These are phyloP conservation scores for Pichia scutulata DNA, from an alignment of 805 yeast species.

Conservation along the genomic window DNA sequence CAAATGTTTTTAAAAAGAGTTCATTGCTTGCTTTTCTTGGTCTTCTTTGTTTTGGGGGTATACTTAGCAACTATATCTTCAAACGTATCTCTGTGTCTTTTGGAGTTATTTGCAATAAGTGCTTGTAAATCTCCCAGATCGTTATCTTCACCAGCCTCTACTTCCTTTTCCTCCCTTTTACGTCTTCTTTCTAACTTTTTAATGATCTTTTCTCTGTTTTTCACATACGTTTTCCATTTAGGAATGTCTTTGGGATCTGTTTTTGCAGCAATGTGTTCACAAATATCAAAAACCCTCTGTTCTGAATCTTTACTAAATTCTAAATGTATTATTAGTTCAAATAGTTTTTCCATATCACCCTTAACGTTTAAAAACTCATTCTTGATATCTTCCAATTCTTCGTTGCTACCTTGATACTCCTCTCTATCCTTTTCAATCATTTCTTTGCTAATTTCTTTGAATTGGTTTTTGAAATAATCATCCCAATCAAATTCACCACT, in stretches of 20 bases:
- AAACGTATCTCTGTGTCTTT: conserved; percentile 2
- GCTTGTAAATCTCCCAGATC: not conserved
- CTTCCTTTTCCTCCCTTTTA: not conserved
- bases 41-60: not conserved
- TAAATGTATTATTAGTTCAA: conserved; percentile 73
- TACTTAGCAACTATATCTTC: conserved; percentile 2
- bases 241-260: conserved; percentile 24
- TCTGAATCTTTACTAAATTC: conserved; percentile 57
- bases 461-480: conserved; percentile 42
- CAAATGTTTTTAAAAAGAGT: not conserved
- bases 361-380: conserved; percentile 40
- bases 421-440: conserved; percentile 61
- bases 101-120: conserved; percentile 4
- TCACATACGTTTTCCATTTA: conserved; percentile 37
- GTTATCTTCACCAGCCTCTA: not conserved
- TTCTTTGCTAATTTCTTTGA: conserved; percentile 48
- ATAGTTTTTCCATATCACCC: conserved; percentile 64
- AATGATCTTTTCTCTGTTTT: conserved; percentile 40
- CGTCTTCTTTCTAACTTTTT: conserved; percentile 34
- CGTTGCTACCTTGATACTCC: conserved; percentile 54
- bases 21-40: conserved; percentile 2
- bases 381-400: conserved; percentile 56
- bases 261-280: conserved; percentile 35
- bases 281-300: conserved; percentile 45
- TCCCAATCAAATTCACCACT: conserved; percentile 48